Conservation (phyloP, 1,139 yeast species). For the Protomyces pachydermus region DNA sequence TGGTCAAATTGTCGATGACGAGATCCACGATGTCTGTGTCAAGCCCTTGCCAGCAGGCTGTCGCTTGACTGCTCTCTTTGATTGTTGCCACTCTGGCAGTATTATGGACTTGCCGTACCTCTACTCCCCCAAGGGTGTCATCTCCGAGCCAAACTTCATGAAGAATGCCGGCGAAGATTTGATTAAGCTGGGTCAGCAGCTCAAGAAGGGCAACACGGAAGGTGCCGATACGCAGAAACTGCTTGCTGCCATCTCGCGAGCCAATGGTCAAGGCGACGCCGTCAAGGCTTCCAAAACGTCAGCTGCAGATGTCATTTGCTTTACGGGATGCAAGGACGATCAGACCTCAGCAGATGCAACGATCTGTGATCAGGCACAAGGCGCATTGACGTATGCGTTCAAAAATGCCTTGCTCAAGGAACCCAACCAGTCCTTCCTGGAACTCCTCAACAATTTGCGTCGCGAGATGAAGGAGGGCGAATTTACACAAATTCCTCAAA, state of each 20-base stretch:
- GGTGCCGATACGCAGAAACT: slow-evolving; percentile 50
- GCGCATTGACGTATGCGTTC: slow-evolving; percentile 93
- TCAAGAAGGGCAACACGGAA: slow-evolving; percentile 62
- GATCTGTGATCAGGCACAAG: slow-evolving; percentile 56
- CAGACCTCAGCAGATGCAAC: slow-evolving; percentile 27
- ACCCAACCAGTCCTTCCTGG: slow-evolving; percentile 70
- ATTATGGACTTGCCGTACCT: slow-evolving; percentile 83
- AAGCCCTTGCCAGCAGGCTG: slow-evolving; percentile 74
- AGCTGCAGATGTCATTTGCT: slow-evolving; percentile 79
- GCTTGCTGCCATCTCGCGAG: slow-evolving; percentile 46
- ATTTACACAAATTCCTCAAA: slow-evolving; percentile 15
- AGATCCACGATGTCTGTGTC: slow-evolving; percentile 73
- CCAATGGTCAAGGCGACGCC: slow-evolving; percentile 41
- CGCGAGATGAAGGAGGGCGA: slow-evolving; percentile 39
- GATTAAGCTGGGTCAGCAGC: slow-evolving; percentile 62
- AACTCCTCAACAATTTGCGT: slow-evolving; percentile 77
- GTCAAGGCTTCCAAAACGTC: slow-evolving; percentile 59
- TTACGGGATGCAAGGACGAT: slow-evolving; percentile 52
- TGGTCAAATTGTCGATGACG: slow-evolving; percentile 68
- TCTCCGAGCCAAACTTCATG: slow-evolving; percentile 82
- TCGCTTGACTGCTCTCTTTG: slow-evolving; percentile 55
- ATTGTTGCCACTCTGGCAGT: slow-evolving; percentile 79
- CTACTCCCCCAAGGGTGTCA: slow-evolving; percentile 83
- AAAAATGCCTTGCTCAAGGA: slow-evolving; percentile 60
- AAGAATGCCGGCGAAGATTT: slow-evolving; percentile 84